Conservation (phyloP, 1,284 basidiomycete species). For the Thelephora terrestris region DNA sequence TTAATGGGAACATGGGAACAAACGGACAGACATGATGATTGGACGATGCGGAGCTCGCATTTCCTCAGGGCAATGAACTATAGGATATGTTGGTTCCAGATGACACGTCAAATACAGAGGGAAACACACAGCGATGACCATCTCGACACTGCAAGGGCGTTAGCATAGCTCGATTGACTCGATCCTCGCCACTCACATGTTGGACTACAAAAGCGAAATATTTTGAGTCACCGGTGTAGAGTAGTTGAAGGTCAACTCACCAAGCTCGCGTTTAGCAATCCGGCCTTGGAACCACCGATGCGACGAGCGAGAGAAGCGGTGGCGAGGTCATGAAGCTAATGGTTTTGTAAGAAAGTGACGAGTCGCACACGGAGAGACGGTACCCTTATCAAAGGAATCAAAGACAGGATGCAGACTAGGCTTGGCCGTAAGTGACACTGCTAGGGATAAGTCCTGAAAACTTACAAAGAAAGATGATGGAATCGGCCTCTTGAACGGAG, state of each 20-base stretch:
- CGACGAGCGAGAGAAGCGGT: conserved; percentile 68
- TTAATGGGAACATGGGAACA: neutral
- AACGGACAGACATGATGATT: conserved; percentile 53
- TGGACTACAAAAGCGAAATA: conserved; percentile 35
- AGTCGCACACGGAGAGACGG: conserved; percentile 6
- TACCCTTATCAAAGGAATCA: conserved; percentile 69
- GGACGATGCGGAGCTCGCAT: conserved; percentile 79
- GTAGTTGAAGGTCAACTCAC: conserved; percentile 27
- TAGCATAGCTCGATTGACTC: neutral
- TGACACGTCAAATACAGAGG: neutral
- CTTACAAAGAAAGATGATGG: conserved; percentile 57
- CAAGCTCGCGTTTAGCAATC: conserved; percentile 76
- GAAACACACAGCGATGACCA: conserved; percentile 59
- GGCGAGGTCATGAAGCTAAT: conserved; percentile 66
- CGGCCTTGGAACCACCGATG: conserved; percentile 69
- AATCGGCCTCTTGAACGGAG: conserved; percentile 43
- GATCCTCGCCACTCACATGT: conserved; percentile 39
- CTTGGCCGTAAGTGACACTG: neutral
- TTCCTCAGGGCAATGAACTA: conserved; percentile 64
- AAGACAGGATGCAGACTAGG: conserved; percentile 52
- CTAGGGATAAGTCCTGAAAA: conserved; percentile 5
- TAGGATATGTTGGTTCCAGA: neutral
- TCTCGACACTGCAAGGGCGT: conserved; percentile 43
- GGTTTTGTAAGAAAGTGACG: neutral
- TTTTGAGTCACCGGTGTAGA: conserved; percentile 6